A percentile compares a stretch with the other conserved stretches of the same genome.
Evolutionary conservation across 495 filamentous ascomycete species (phyloP).

Genomic region (Parathielavia appendiculata): DNA sequence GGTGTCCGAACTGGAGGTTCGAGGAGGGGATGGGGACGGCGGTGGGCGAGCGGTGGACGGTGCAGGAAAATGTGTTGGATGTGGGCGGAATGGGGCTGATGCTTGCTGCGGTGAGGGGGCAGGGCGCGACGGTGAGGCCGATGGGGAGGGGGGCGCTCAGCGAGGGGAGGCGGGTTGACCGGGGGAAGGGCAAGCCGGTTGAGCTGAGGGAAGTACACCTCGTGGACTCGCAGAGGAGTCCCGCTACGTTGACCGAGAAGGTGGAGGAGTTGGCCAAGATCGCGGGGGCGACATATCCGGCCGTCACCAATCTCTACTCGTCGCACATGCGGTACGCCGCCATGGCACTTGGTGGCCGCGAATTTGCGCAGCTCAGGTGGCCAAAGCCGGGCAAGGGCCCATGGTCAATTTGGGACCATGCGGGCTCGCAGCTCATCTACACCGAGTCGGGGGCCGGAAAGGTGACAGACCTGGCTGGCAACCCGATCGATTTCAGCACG

Average conservation of each 20-base stretch:
- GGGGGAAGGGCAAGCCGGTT: slow-evolving; percentile 13
- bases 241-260: slow-evolving; percentile 40
- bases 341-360: slow-evolving; percentile 43
- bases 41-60: slow-evolving; percentile 13
- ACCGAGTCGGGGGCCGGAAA: slow-evolving; percentile 49
- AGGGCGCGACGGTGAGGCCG: slow-evolving; percentile 47
- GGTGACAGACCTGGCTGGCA: slow-evolving; percentile 51
- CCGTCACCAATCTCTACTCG: slow-evolving; percentile 48
- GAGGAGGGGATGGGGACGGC: slow-evolving; percentile 2
- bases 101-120: slow-evolving; percentile 47
- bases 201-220: slow-evolving; percentile 41
- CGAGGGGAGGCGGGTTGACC: slow-evolving; percentile 26
- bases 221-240: slow-evolving; percentile 40
- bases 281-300: slow-evolving; percentile 42
- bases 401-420: slow-evolving; percentile 56
- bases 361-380: slow-evolving; percentile 24
- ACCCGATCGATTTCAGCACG: slow-evolving; percentile 35
- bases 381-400: slow-evolving; percentile 12
- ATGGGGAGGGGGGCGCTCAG: slow-evolving; percentile 38
- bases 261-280: slow-evolving; percentile 42
- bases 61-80: slow-evolving; percentile 49
- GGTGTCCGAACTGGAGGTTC: slow-evolving; percentile 52
- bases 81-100: slow-evolving; percentile 47
- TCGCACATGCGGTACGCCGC: slow-evolving; percentile 57
- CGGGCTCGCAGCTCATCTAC: slow-evolving; percentile 54